A percentile compares a stretch with the other conserved stretches of the same genome.
Evolutionary conservation across 768 basidiomycete genomes (phyloP).

Genomic region (Tephrocybe sp.): DNA sequence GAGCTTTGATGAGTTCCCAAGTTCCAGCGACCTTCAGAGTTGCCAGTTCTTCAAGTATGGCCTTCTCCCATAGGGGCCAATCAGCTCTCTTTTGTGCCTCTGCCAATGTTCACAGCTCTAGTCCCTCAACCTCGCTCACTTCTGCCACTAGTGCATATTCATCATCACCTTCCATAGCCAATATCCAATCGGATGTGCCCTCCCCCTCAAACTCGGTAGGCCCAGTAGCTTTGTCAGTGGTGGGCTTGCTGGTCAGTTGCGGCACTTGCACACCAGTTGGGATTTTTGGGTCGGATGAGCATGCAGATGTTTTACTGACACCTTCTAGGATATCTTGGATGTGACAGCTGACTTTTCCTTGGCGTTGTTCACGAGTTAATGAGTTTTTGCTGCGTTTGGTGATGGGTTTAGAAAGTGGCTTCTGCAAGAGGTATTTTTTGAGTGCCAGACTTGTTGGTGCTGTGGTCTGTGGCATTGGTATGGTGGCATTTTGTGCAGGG

Average conservation of each 20-base stretch:
- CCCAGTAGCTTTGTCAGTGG: not conserved
- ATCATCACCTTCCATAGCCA: constrained; percentile 4
- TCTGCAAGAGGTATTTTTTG: not conserved
- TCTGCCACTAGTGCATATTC: constrained; percentile 13
- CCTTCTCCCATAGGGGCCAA: constrained; percentile 22
- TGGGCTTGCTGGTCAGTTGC: not conserved
- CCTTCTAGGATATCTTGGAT: constrained; percentile 7
- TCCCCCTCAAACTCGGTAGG: constrained; percentile 6
- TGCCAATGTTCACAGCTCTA: constrained; percentile 14
- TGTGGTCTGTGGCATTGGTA: too few species aligned
- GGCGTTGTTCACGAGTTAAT: not conserved
- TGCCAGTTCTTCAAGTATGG: constrained; percentile 27
- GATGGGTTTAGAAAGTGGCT: not conserved
- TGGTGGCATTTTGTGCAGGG: too few species aligned
- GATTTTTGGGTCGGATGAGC: not conserved
- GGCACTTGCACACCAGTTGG: constrained; percentile 1
- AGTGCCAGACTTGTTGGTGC: too few species aligned
- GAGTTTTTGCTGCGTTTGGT: not conserved
- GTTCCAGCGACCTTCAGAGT: constrained; percentile 21
- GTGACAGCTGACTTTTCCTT: not conserved
- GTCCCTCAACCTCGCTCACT: constrained; percentile 12
- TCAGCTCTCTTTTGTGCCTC: constrained; percentile 15
- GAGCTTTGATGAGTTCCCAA: constrained; percentile 26
- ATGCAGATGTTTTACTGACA: not conserved
- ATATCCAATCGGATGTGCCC: constrained; percentile 6